Conservation (phyloP, 129 eudicot genomes). For the Arctium minus region DNA sequence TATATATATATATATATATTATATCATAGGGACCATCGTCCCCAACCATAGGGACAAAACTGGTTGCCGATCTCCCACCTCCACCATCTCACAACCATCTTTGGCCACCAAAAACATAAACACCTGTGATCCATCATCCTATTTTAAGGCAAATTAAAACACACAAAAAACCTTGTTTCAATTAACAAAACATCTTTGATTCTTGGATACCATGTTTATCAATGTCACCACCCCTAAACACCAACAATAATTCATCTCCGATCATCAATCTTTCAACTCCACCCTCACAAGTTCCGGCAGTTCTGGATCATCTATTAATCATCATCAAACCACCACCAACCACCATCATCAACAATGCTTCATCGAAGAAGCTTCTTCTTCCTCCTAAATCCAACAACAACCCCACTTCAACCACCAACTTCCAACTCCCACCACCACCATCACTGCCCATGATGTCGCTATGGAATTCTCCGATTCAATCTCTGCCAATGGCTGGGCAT, state of each 20-base stretch:
- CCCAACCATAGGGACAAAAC: no score
- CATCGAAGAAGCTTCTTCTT: not conserved
- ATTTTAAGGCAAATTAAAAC: not conserved
- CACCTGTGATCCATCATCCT: not conserved
- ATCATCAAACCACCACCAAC: not conserved
- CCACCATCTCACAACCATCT: no score
- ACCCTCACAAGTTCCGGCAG: not conserved
- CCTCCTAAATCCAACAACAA: not conserved
- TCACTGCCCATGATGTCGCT: conserved; percentile 45
- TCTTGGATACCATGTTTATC: not conserved
- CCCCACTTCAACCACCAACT: not conserved
- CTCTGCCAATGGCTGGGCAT: conserved; percentile 57
- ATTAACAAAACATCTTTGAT: not conserved
- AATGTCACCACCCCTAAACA: not conserved
- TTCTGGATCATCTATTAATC: not conserved
- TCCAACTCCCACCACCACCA: not conserved
- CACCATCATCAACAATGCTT: not conserved
- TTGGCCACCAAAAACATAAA: not conserved
- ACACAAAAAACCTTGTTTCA: not conserved
- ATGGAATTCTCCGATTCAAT: conserved; percentile 49
- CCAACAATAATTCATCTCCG: not conserved
- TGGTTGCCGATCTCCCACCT: no score
- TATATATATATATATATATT: no score
- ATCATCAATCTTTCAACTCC: not conserved
- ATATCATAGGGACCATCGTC: no score